A percentile compares a stretch with the other conserved stretches of the same genome.
phyloP scores from a whole-genome alignment of 352 stramenopile genomes.

The Thalassiosira hispida region DNA sequence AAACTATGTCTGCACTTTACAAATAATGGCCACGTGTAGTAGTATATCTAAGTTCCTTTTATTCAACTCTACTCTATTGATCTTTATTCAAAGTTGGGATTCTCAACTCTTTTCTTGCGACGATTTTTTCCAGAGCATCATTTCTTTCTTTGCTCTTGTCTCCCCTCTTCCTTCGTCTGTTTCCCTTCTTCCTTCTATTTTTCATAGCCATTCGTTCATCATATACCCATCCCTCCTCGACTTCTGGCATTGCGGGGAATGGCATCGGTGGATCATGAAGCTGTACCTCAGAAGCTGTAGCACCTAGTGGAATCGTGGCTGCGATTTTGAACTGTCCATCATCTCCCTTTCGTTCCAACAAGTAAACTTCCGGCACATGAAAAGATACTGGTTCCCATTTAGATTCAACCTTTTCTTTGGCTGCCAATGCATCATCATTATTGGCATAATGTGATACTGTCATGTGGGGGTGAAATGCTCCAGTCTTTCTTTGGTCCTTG shows the following conservation, averaged over 20 bases:
- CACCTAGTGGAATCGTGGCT: constrained; percentile 65
- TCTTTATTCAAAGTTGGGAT: too few species aligned
- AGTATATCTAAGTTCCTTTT: too few species aligned
- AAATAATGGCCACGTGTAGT: too few species aligned
- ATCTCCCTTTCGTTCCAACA: constrained; percentile 72
- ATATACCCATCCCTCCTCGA: constrained; percentile 77
- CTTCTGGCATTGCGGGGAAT: constrained; percentile 70
- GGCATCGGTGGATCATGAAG: constrained; percentile 58
- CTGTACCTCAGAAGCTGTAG: constrained; percentile 15
- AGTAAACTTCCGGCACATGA: constrained; percentile 68
- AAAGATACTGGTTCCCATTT: constrained; percentile 62
- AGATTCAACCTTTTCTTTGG: constrained; percentile 57
- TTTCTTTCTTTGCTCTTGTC: constrained; percentile 15
- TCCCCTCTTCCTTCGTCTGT: constrained; percentile 21
- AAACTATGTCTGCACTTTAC: too few species aligned
- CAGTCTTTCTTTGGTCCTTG: constrained; percentile 58
- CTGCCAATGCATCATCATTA: constrained; percentile 57
- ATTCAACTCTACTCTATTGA: too few species aligned
- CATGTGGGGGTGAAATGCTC: constrained; percentile 75
- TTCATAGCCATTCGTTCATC: constrained; percentile 77
- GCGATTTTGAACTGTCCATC: constrained; percentile 76
- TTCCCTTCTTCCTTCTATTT: constrained; percentile 55
- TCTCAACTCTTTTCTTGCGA: too few species aligned
- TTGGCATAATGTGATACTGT: constrained; percentile 78
- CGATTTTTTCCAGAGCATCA: background rate